These are phyloP conservation scores for Talaromyces proteolyticus DNA, from an alignment of 495 filamentous ascomycete genomes.

Conservation along the genomic window DNA sequence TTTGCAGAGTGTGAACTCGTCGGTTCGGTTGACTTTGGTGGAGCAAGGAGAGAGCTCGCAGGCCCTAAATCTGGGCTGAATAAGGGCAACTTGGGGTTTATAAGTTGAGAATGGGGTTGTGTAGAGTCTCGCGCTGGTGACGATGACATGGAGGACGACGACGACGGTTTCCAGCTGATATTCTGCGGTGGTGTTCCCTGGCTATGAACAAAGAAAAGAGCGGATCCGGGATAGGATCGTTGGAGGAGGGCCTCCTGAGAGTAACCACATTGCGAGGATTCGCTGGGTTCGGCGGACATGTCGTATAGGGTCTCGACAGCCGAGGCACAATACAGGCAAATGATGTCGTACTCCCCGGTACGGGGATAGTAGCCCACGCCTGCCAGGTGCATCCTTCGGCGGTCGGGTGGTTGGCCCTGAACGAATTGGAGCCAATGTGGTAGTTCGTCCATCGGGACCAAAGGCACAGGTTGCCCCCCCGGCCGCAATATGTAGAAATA, in stretches of 20 bases:
- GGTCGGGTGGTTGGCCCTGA: neutral
- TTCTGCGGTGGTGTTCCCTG: neutral
- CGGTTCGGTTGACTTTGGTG: too few relatives aligned
- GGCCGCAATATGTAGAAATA: constrained; percentile 31
- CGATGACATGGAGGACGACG: neutral
- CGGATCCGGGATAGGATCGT: neutral
- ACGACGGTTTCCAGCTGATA: too few relatives aligned
- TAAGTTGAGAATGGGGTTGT: neutral
- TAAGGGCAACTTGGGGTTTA: too few relatives aligned
- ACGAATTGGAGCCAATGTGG: constrained; percentile 29
- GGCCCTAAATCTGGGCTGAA: too few relatives aligned
- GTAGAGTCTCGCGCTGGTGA: neutral
- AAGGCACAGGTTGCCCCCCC: constrained; percentile 15
- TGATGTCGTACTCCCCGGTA: constrained; percentile 28
- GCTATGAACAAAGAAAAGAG: neutral
- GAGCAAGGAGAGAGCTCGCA: too few relatives aligned
- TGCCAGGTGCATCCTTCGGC: neutral
- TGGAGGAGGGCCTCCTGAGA: neutral
- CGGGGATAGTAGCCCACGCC: constrained; percentile 11
- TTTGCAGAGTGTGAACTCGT: too few relatives aligned
- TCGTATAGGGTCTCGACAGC: constrained; percentile 15
- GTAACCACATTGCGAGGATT: neutral
- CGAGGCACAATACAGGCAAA: constrained; percentile 25
- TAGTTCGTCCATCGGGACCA: constrained; percentile 33
- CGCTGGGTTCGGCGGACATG: neutral